Conservation (phyloP, 192 early-diverging fungal species). For the Dissophora ornata region DNA sequence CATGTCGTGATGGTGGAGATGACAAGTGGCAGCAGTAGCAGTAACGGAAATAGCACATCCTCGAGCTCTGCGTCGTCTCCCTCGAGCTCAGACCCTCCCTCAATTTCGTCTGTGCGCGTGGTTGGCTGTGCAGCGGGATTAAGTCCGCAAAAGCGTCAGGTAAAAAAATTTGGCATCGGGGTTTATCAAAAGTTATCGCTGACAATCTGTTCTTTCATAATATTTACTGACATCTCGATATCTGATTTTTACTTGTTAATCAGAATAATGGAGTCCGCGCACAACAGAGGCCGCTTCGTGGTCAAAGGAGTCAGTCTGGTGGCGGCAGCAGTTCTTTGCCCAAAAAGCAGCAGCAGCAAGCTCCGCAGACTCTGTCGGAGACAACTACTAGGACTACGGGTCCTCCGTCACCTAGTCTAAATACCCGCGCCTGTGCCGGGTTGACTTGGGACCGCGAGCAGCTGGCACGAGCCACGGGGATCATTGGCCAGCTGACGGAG, state of each 20-base stretch:
- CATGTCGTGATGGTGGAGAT: slow-evolving; percentile 47
- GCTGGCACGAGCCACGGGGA: slow-evolving; percentile 34
- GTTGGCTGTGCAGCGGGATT: neutral
- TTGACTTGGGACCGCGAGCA: slow-evolving; percentile 51
- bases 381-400: neutral
- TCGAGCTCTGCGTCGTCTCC: neutral
- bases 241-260: too few relatives aligned
- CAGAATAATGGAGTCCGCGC: neutral
- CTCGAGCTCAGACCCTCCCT: neutral
- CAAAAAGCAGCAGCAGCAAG: neutral
- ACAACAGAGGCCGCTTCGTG: neutral
- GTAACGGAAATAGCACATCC: neutral
- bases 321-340: neutral
- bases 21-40: neutral
- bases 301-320: neutral
- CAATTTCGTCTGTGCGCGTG: neutral
- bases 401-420: neutral
- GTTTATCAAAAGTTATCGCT: neutral
- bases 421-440: slow-evolving; percentile 30
- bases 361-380: neutral
- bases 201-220: too few relatives aligned
- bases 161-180: neutral
- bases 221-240: too few relatives aligned
- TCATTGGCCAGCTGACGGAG: slow-evolving; percentile 47
- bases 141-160: slow-evolving; percentile 10